Evolutionary conservation across 495 filamentous ascomycete genomes (phyloP), one percentile per base, ranked within the genome.

Genomic region (Amniculicola lignicola): DNA sequence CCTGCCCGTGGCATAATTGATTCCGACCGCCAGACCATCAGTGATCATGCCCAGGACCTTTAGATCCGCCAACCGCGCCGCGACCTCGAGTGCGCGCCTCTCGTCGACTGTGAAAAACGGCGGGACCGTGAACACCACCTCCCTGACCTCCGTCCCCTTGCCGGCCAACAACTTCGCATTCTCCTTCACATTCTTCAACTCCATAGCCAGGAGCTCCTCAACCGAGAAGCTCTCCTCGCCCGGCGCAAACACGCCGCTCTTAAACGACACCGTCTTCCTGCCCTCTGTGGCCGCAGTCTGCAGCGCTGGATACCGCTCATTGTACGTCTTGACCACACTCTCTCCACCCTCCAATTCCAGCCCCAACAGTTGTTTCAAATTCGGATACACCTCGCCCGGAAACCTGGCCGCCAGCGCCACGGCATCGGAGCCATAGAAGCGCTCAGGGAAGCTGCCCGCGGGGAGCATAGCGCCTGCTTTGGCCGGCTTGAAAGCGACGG

Each of bases 151-250:
- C 36, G 77, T 85, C 2, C 82, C 85, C 58, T 87, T 81, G n/a
- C 90, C 91, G 47, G 89, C 94, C 66, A 96, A 66, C 40, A 74
- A 73, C 72, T 96, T 88, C 5, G 93, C 93, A 63, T 97, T 96
- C 51, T 77, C 77, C 67, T 85, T 86, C 54, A 97, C 82, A 65
- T 86, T 88, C 76, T 90, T 85, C 59, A 98, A 76, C 74, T 97
- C 86, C 93, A 98, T 98, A 38, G 94, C 91, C 70, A 98, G 67
- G 63, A 98, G 77, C 75, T 98, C 93, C 74, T 98, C 94, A 3
- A 96, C 82, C 57, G 84, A 72, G 74, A 90, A 97, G 21, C 84
- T 79, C 51, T 85, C 82, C 69, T 86, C 76, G 14, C 78, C 79
- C 14, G 75, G 71, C 0, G 79, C 77, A 45, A 94, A 85, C 39